phyloP scores from a whole-genome alignment of 1,139 yeast genomes.

The Entelexis paramagnoliae region DNA sequence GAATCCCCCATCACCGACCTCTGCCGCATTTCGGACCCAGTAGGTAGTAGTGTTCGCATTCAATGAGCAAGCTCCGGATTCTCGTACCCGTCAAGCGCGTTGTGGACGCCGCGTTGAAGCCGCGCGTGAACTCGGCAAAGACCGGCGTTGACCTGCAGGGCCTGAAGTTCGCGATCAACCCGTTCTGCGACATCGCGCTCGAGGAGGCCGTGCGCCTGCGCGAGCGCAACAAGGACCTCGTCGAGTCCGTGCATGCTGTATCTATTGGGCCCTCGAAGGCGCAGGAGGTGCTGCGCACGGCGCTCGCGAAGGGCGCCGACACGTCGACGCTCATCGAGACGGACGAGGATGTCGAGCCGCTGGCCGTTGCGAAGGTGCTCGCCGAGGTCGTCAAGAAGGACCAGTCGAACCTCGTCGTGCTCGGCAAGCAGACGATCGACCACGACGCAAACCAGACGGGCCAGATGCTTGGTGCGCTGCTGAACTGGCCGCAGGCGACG shows the following conservation, averaged over 20 bases:
- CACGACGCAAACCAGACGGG: slow-evolving; percentile 96
- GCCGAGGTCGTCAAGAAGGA: slow-evolving; percentile 62
- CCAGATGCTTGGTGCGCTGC: slow-evolving; percentile 86
- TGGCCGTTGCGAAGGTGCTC: slow-evolving; percentile 78
- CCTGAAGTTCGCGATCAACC: slow-evolving; percentile 86
- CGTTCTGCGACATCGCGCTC: slow-evolving; percentile 92
- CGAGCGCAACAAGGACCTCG: slow-evolving; percentile 58
- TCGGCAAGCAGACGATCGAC: slow-evolving; percentile 95
- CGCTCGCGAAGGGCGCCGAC: slow-evolving; percentile 92
- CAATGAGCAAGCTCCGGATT: slow-evolving; percentile 45
- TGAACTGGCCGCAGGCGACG: slow-evolving; percentile 97
- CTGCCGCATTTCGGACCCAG: too few relatives aligned
- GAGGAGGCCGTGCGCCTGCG: slow-evolving; percentile 83
- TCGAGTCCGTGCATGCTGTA: slow-evolving; percentile 80
- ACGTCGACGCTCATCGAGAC: slow-evolving; percentile 71
- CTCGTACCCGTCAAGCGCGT: slow-evolving; percentile 93
- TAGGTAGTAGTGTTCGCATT: too few relatives aligned
- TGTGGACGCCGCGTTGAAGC: slow-evolving; percentile 86
- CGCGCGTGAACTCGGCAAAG: slow-evolving; percentile 77
- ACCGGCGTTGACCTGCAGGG: slow-evolving; percentile 86
- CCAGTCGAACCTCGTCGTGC: slow-evolving; percentile 62
- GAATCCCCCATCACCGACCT: too few relatives aligned
- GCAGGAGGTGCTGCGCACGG: slow-evolving; percentile 78
- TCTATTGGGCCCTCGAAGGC: slow-evolving; percentile 83
- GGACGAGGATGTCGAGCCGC: slow-evolving; percentile 75